Conservation (phyloP, 2,329 filamentous ascomycete genomes). For the Aureobasidium sp. region DNA sequence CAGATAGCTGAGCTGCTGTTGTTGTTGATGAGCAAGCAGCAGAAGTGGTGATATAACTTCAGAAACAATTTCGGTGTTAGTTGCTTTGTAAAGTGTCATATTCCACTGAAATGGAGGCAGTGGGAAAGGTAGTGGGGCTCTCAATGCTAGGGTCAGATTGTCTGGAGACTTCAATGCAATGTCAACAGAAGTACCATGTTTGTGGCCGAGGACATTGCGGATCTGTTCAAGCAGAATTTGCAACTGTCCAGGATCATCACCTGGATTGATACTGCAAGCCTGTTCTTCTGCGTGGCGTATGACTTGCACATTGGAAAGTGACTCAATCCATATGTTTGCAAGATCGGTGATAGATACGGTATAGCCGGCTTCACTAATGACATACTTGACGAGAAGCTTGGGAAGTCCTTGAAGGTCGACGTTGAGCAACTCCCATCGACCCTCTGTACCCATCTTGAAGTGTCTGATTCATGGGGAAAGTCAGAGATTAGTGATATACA, state of each 20-base stretch:
- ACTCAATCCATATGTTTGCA: slow-evolving; percentile 65
- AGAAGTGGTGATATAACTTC: slow-evolving; percentile 50
- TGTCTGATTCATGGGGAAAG: slow-evolving; percentile 32
- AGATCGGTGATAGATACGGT: slow-evolving; percentile 63
- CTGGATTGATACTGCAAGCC: slow-evolving; percentile 66
- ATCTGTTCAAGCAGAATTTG: slow-evolving; percentile 60
- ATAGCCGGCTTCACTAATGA: slow-evolving; percentile 53
- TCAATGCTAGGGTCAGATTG: slow-evolving; percentile 47
- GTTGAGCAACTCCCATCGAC: slow-evolving; percentile 4
- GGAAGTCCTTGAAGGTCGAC: slow-evolving; percentile 28
- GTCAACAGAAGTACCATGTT: slow-evolving; percentile 29
- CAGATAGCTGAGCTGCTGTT: slow-evolving; percentile 43
- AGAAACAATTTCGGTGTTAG: slow-evolving; percentile 37
- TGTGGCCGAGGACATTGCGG: slow-evolving; percentile 37
- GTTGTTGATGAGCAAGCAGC: slow-evolving; percentile 40
- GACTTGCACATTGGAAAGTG: slow-evolving; percentile 55
- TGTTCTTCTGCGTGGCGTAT: slow-evolving; percentile 55
- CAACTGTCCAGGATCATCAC: slow-evolving; percentile 61
- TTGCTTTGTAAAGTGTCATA: slow-evolving; percentile 46
- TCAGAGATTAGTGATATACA: background rate
- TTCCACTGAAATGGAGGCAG: slow-evolving; percentile 60
- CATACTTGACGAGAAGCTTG: slow-evolving; percentile 55
- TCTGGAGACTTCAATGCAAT: slow-evolving; percentile 23
- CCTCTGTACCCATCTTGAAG: slow-evolving; percentile 9
- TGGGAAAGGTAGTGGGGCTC: slow-evolving; percentile 54